A percentile compares a stretch with the other conserved stretches of the same genome.
These are phyloP conservation scores for Sutorius eximius DNA, from an alignment of 1,284 basidiomycete genomes.

Conservation along the genomic window DNA sequence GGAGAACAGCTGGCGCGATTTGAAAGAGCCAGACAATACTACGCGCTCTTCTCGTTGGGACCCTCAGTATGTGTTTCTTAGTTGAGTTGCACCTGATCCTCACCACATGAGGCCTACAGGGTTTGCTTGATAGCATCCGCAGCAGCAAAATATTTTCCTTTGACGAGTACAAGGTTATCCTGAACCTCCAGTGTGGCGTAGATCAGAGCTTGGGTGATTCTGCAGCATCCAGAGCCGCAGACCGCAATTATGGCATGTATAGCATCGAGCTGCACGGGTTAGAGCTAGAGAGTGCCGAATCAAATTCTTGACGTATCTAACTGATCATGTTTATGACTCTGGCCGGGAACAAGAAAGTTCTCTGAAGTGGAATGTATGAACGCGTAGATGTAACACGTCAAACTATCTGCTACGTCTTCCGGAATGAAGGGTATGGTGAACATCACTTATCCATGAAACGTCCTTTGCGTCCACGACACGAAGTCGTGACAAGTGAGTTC, in stretches of 20 bases:
- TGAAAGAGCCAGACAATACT: constrained; percentile 77
- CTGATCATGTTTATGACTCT: constrained; percentile 10
- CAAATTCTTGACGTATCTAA: constrained; percentile 27
- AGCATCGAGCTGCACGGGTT: constrained; percentile 80
- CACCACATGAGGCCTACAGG: constrained; percentile 41
- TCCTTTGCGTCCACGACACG: constrained; percentile 33
- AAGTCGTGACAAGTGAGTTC: constrained; percentile 20
- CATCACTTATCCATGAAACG: constrained; percentile 36
- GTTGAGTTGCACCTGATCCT: background rate
- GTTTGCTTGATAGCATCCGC: constrained; percentile 72
- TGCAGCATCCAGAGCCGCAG: constrained; percentile 51
- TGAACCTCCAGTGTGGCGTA: constrained; percentile 84
- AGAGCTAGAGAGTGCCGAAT: constrained; percentile 56
- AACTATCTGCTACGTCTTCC: constrained; percentile 7
- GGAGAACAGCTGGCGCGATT: constrained; percentile 68
- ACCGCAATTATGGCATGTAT: constrained; percentile 76
- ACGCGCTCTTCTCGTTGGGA: constrained; percentile 70
- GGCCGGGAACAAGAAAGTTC: background rate
- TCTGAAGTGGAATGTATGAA: background rate
- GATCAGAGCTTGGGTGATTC: constrained; percentile 56
- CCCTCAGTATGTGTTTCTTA: constrained; percentile 60
- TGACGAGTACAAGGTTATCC: constrained; percentile 89
- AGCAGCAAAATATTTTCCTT: constrained; percentile 71
- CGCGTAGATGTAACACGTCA: background rate
- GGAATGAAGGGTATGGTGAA: constrained; percentile 4